Percentiles rank a stretch among this genome's conserved stretches.
phyloP scores from a whole-genome alignment of 441 rosid species.

The Corymbia citriodora region DNA sequence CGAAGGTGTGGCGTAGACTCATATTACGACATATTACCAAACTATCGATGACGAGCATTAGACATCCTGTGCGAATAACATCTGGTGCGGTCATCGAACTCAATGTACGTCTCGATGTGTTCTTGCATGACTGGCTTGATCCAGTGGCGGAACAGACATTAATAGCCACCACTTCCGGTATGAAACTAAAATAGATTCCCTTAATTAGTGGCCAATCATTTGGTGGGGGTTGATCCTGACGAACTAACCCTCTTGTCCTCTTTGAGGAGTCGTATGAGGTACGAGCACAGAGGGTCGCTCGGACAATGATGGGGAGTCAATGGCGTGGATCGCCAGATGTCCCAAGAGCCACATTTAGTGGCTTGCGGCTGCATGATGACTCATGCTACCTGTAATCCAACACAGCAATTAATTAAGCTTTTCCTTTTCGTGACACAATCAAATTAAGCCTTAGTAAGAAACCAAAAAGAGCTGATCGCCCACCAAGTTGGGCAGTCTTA shows the following conservation, averaged over 20 bases:
- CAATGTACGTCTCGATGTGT: background rate
- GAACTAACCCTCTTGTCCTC: background rate
- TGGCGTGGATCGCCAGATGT: background rate
- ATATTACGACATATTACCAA: background rate
- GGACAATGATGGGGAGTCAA: background rate
- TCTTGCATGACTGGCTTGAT: background rate
- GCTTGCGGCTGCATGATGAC: background rate
- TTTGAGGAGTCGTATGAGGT: background rate
- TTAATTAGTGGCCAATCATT: background rate
- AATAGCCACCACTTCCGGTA: background rate
- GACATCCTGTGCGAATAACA: background rate
- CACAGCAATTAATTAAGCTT: background rate
- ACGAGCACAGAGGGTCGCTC: background rate
- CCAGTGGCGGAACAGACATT: background rate
- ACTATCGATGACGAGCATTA: background rate
- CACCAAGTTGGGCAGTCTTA: background rate
- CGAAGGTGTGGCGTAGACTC: background rate
- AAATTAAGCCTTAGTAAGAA: background rate
- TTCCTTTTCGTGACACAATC: background rate
- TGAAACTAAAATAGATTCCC: background rate
- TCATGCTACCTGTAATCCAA: background rate
- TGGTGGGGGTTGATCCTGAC: background rate
- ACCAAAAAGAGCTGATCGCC: background rate
- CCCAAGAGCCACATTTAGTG: background rate
- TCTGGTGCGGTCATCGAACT: background rate